Base-by-base conservation (phyloP, 768 basidiomycete species). In the Pilatotrama ljubarskyi region DNA sequence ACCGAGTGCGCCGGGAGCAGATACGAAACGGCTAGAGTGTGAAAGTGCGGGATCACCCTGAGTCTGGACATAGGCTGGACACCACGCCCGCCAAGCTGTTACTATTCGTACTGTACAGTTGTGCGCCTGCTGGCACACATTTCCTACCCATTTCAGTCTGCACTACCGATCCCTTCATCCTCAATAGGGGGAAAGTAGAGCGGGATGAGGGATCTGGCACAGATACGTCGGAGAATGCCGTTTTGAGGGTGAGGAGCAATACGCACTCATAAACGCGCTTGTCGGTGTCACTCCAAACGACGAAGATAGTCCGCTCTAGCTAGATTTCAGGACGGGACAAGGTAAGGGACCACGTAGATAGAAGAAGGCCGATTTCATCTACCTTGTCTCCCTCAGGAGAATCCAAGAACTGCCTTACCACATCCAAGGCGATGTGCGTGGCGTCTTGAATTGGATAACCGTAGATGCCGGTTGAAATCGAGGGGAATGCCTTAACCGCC, bases 401-500 rank as follows among this genome's bases (percentile, higher is more conserved):
- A 22, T 90, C 87, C 40, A 85, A 69, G 54, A 84, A 85, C 32
- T 78, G 71, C 50, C 90, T 79, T 14, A 80, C 82, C 25, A 80
- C 77, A 25, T 79, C 74, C 53, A 93, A 70, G 2, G 91, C 91
- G 52, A 93, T 79, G 29, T 81, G 81, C 0, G 92, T 86, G 0
- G 91, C 92, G 63, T 84, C 84, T 43, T 74, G 72, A 44, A 91
- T 84, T 1, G 91, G 92, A 72, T 93, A 93, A 2, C 86, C 82
- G 61, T 91, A 94, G 15, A 91, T 76, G 0, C 83, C 92, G 0
- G 91, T 92, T 3, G 91, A 93, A 51, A 94, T 84, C 5, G 84
- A 86, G 5, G 88, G 87, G 64, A 93, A 92, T 3, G 90, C 90
- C 92, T 93, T n/a, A 41, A 6, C n/a, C 7, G 15, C 9, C 29